Conservation (phyloP, 177 flowering plant genomes). For the Vitis hybrid region DNA sequence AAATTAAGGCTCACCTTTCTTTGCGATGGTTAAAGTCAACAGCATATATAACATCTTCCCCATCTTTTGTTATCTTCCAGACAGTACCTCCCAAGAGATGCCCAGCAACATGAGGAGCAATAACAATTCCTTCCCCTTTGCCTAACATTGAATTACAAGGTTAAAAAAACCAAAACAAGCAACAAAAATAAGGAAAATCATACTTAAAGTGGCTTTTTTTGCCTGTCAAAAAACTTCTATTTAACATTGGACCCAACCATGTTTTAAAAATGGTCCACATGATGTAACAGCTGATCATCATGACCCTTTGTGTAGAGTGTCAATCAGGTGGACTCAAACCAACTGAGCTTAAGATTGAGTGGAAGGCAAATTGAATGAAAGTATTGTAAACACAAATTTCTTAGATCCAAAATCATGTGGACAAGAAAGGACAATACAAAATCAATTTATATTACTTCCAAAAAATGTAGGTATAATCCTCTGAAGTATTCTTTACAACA, state of each 20-base stretch:
- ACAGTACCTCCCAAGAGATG: constrained; percentile 94
- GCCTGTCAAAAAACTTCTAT: neutral
- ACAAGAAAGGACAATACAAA: too few species aligned
- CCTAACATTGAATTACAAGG: constrained; percentile 32
- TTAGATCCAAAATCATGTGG: too few species aligned
- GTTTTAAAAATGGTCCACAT: neutral
- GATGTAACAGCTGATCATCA: neutral
- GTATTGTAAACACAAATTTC: too few species aligned
- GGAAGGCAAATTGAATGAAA: too few species aligned
- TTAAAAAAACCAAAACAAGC: constrained; percentile 1
- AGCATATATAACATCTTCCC: constrained; percentile 95
- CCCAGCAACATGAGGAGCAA: constrained; percentile 96
- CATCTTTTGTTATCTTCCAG: constrained; percentile 97
- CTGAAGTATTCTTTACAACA: too few species aligned
- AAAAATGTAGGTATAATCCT: too few species aligned
- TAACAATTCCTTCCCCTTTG: constrained; percentile 96
- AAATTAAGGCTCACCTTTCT: constrained; percentile 54
- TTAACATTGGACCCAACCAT: neutral
- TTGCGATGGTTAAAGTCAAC: constrained; percentile 97
- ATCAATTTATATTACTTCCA: too few species aligned
- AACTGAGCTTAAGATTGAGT: too few species aligned
- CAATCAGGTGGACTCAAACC: too few species aligned
- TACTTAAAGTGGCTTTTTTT: neutral
- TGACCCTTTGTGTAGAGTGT: neutral
- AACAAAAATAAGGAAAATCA: neutral